A percentile compares a stretch with the other conserved stretches of the same genome.
phyloP scores from a whole-genome alignment of 2,329 filamentous ascomycete genomes.

The Boeremia exigua region DNA sequence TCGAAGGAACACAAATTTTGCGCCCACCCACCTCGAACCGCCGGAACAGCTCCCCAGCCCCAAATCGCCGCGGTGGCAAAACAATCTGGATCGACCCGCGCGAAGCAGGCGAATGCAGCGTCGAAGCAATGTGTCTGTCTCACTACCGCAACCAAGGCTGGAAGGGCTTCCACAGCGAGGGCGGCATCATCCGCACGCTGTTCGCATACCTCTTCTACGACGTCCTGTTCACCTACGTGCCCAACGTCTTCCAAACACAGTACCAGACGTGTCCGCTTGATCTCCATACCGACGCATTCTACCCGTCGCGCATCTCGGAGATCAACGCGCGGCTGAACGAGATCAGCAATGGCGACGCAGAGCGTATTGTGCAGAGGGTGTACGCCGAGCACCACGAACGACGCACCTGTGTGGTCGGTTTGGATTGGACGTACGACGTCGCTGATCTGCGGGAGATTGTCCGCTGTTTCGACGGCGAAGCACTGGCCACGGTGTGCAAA shows the following conservation, averaged over 20 bases:
- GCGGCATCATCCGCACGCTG: constrained; percentile 88
- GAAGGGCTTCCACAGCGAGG: constrained; percentile 95
- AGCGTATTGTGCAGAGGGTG: constrained; percentile 69
- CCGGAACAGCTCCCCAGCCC: constrained; percentile 35
- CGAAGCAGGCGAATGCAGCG: constrained; percentile 77
- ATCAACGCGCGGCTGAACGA: constrained; percentile 87
- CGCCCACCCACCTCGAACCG: constrained; percentile 52
- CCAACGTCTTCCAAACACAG: constrained; percentile 95
- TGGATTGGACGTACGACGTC: constrained; percentile 87
- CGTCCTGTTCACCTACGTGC: constrained; percentile 88
- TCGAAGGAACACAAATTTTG: constrained; percentile 80
- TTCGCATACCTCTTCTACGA: constrained; percentile 88
- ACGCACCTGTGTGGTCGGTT: constrained; percentile 84
- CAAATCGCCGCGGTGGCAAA: constrained; percentile 63
- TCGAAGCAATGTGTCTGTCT: constrained; percentile 93
- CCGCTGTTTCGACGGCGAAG: constrained; percentile 77
- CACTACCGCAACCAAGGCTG: constrained; percentile 83
- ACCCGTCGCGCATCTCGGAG: constrained; percentile 80
- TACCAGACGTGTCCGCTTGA: constrained; percentile 95
- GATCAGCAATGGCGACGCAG: constrained; percentile 82
- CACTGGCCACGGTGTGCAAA: constrained; percentile 84
- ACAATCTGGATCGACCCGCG: constrained; percentile 87
- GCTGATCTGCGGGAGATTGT: constrained; percentile 81
- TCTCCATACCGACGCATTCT: constrained; percentile 92
- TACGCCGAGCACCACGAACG: constrained; percentile 72